Percentiles rank a stretch among this genome's conserved stretches.
These are phyloP conservation scores for Cystoderma amianthinum DNA, from an alignment of 768 basidiomycete species.

Conservation along the genomic window DNA sequence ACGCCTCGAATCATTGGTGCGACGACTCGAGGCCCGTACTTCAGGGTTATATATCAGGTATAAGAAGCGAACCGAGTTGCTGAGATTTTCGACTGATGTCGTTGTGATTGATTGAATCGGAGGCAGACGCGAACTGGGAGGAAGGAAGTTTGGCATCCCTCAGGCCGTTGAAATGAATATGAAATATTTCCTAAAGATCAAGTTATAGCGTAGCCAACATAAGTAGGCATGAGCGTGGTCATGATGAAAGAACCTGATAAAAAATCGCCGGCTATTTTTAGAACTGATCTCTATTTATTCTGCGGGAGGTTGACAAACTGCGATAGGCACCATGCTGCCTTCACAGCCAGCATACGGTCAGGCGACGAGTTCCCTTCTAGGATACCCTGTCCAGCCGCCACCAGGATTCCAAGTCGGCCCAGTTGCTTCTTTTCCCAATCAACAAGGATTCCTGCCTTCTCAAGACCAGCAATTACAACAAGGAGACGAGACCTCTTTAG, in stretches of 20 bases:
- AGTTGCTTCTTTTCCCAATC: not conserved
- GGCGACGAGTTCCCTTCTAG: not conserved
- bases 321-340: not conserved
- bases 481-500: conserved; percentile 52
- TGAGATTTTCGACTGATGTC: not conserved
- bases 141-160: not conserved
- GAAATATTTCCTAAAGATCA: not conserved
- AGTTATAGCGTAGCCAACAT: not conserved
- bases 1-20: conserved; percentile 4
- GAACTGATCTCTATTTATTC: too few species aligned
- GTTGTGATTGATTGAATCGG: not conserved
- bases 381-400: not conserved
- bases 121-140: not conserved
- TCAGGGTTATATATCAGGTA: conserved; percentile 51
- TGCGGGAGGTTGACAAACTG: not conserved
- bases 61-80: conserved; percentile 26
- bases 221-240: not conserved
- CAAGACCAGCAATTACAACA: conserved; percentile 22
- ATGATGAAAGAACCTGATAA: too few species aligned
- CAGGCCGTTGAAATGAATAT: too few species aligned
- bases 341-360: not conserved
- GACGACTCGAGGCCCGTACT: conserved; percentile 52
- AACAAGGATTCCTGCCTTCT: not conserved
- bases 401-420: too few species aligned
- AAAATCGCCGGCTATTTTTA: too few species aligned